Evolutionary conservation across 1,284 basidiomycete species (phyloP).

Genomic region (Ganoderma sinense): DNA sequence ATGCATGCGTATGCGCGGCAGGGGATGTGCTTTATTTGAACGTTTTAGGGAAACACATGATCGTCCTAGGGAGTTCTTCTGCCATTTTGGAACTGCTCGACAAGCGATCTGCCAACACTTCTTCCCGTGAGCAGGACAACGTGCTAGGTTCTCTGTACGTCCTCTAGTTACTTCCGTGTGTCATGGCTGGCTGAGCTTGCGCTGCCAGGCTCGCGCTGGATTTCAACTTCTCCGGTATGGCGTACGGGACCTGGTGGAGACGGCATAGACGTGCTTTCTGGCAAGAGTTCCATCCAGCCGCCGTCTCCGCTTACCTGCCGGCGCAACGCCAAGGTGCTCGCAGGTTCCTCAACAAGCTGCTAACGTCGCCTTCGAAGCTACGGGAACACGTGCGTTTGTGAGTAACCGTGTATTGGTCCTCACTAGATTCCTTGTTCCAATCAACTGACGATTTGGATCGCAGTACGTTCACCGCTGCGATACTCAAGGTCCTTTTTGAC

Average conservation of each 20-base stretch:
- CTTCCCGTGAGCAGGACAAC: neutral
- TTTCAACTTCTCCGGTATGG: constrained; percentile 13
- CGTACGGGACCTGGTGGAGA: constrained; percentile 18
- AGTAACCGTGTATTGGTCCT: too few relatives aligned
- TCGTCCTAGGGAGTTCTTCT: neutral
- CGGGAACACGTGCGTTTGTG: constrained; percentile 1
- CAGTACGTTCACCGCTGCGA: constrained; percentile 8
- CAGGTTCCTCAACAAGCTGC: neutral
- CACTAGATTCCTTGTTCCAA: too few relatives aligned
- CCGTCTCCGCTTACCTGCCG: constrained; percentile 8
- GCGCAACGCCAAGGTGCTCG: constrained; percentile 4
- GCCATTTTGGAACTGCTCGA: neutral
- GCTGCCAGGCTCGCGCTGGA: constrained; percentile 10
- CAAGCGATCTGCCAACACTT: constrained; percentile 3
- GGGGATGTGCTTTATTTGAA: neutral
- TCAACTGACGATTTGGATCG: too few relatives aligned
- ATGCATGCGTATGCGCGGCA: neutral
- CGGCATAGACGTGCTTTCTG: constrained; percentile 17
- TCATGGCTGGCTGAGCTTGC: neutral
- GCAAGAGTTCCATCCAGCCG: constrained; percentile 15
- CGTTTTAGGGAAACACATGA: neutral
- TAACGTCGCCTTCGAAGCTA: constrained; percentile 1
- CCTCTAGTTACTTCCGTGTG: neutral
- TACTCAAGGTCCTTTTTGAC: constrained; percentile 8
- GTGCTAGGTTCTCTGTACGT: neutral